Evolutionary conservation across 78 protist genomes (phyloP), one percentile per base, ranked within the genome.

Genomic region (Cavenderia fasciculata): DNA sequence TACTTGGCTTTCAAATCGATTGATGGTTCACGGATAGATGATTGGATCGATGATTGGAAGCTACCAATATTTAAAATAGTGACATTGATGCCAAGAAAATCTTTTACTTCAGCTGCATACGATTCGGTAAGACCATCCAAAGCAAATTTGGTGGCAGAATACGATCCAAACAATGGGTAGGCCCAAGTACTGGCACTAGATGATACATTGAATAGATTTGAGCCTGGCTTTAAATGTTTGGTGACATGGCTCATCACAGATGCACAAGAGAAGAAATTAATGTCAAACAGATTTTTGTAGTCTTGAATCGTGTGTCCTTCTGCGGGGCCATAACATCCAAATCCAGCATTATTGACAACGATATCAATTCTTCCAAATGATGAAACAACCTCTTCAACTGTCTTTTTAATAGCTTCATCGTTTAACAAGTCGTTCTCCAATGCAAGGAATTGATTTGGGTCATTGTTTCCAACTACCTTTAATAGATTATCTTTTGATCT

Each of bases 291-390:
- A 16, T 25, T n/a, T 16, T 41, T 25, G 19, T 33, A 41, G 33
- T 61, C 40, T 3, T 61, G 21, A 5, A 33, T 41, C 25, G 41
- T 33, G 0, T 33, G 27, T 16, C 33, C 69, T 33, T 61, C 69
- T 11, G 44, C 18, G 27, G 18, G 21, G 33, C 69, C 69, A 25
- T 27, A 25, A 27, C 19, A n/a, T 33, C 69, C 27, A 61, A 90
- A 56, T 23, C 94, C 94, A 16, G 94, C 94, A 69, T 90, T 90
- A 16, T 74, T 44, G 14, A 90, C 94, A 8, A 90, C 57, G 2
- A 76, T 72, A 57, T 90, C 87, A 2, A 90, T 40, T 29, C 88
- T 75, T 54, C 92, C 92, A 38, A 72, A 74, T 54, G 12, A 1
- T 7, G 27, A 27, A 19, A 63, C 85, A 2, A 74, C 33, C 1